Base-by-base conservation (phyloP, 2,329 filamentous ascomycete genomes). In the Monosporascus sp. region DNA sequence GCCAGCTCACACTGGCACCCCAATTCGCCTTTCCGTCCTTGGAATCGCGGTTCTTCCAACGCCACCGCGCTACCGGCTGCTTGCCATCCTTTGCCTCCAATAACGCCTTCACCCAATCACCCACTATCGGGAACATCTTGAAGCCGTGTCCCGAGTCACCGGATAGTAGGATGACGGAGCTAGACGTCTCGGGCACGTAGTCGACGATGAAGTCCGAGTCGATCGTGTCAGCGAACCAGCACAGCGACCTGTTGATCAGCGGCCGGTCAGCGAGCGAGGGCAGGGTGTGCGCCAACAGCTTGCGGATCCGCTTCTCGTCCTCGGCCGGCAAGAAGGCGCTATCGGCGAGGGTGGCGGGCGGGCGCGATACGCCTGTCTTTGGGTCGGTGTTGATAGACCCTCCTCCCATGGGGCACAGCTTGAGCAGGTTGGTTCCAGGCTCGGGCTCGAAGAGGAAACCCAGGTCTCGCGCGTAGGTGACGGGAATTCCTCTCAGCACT, bases 391-490 rank as follows among this genome's bases (percentile, higher is more conserved):
- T 77, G 14, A 77, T 77, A 58, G 83, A 83, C 0, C 82, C 84
- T 1, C 76, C 79, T 2, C 81, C 81, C 64, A 80, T 75, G 0
- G 81, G 80, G 59, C 82, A 85, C 9, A 87, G 61, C 67, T 87
- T 86, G 44, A 86, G 67, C 5, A 85, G 65, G 22, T 76, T 75
- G 0, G 82, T 85, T 56, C 75, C 72, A 0, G 74, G 77, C 57
- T 86, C 83, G 0, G 84, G 83, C 64, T 86, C 84, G 53, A 86
- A 86, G 68, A 84, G 82, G 71, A 86, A 86, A 0, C 83, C 83
- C 0, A 86, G 69, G 56, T 86, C 83, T 2, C 83, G 76, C 1
- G 79, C 78, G 50, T 85, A 83, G 0, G 79, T 83, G 0, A 85
- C 80, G 0, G 84, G 83, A 11, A 86, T 81, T 2, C 80, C 79